Base-by-base conservation (phyloP, 371 early-diverging fungal genomes). In the Mucor velutinosus region DNA sequence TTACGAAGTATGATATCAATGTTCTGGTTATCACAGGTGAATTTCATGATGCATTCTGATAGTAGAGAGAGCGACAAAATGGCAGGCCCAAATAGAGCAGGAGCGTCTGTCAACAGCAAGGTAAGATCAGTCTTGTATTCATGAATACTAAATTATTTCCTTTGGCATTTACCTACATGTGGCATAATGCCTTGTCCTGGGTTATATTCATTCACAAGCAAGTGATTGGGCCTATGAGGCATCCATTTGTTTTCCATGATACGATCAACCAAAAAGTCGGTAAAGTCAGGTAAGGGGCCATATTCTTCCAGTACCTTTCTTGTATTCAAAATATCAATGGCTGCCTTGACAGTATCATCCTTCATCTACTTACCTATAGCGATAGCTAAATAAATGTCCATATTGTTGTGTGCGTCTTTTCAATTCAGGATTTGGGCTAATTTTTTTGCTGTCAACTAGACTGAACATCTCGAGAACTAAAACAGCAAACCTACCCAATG, bases 391-490 rank as follows among this genome's bases (percentile, higher is more conserved):
- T 15, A 85, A 72, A 60, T 88, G 85, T 0, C 93, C 93, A 70
- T 90, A 92, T 62, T 91, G 91, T 70, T 91, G 92, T 11, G 92
- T 91, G 51, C 91, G 74, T 65, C 93, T 74, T 58, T 85, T 85
- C 76, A 93, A 73, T 70, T 93, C 91, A 55, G 91, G 90, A 69
- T 91, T 92, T n/a, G 91, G 92, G 23, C 81, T 83, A 59, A 35
- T 35, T 0, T 64, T 45, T 21, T 10, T 23, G n/a, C 19, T 19
- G 15, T 53, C 11, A 57, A 14, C 25, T 55, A 7, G 14, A 25
- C 32, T 7, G 1, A 21, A 21, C n/a, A 30, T 64, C 53, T 5
- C 15, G 8, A 23, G 25, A 45, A 17, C 33, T 1, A 25, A 23
- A 2, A 6, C 55, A 55, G 4, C 23, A 25, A 17, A 17, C 39